Base-by-base conservation (phyloP, 345 rosid genomes). In the Eucalyptus pauciflora region DNA sequence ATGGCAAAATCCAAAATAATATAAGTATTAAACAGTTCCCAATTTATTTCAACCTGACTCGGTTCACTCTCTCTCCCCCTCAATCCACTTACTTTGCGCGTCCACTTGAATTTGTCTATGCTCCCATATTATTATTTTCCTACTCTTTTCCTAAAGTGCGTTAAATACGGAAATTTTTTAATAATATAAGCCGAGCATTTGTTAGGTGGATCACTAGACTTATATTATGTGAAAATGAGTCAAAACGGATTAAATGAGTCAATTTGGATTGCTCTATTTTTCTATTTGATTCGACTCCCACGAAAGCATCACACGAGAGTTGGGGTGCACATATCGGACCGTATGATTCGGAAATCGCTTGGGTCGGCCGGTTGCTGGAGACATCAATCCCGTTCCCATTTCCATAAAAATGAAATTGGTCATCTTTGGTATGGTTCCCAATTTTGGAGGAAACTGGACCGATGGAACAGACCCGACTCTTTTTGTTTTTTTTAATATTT, bases 321-420 rank as follows among this genome's bases (percentile, higher is more conserved):
- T 3, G 25, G 25, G 58, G 10, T 52, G 5, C 4, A 4, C 2
- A 20, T 18, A 52, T 20, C 20, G 1, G 58, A 52, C 0, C 3
- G 0, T 25, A 0, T 0, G 2, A 52, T 1, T 0, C 1, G 0
- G 2, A 4, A 52, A 52, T 52, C 4, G 2, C 10, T 0, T 0
- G 1, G 2, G 4, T 18, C 0, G 0, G 0, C 0, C 0, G 0
- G 10, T 20, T 20, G 1, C 4, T 7, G 0, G 1, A 1, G 24
- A 4, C 2, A 52, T 52, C 10, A 0, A 0, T 52, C 2, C 4
- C 20, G 0, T 52, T 52, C 10, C 5, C 5, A 52, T 52, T 52
- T 52, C 10, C 58, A 52, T 52, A 52, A 52, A 52, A 18, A 8
- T 52, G 10, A 0, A 52, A 52, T 0, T 0, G 0, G 8, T 52